Base-by-base conservation (phyloP, 2,329 filamentous ascomycete genomes). In the Herpotrichia juniperi region DNA sequence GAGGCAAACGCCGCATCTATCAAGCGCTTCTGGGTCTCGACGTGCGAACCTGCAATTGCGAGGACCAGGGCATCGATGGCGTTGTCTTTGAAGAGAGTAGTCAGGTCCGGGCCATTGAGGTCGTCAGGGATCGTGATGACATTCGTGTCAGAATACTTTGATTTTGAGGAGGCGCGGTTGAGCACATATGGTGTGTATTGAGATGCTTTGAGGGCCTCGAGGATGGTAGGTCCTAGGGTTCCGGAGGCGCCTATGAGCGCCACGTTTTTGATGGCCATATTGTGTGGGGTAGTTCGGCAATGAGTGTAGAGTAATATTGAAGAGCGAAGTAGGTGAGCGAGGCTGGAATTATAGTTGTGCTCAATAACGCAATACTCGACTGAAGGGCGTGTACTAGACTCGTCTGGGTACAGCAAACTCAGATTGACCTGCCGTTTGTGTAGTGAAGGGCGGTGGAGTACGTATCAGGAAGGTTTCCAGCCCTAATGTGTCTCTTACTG, bases 1-100 rank as follows among this genome's bases (percentile, higher is more conserved):
- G 81, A 82, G 2, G 78, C 76, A 42, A 83, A 73, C 7, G 84
- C 81, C 1, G 86, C 86, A 22, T 87, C 79, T 44, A 87, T 77
- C 19, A 88, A 74, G 9, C 71, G 70, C 49, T 75, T 78, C 62
- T 84, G 82, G 3, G 79, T 66, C 1, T 67, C 67, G 21, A 78
- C 72, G 11, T 71, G 67, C n/a, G 74, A 76, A 6, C 77, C 77
- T 25, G 83, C 72, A 2, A 79, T 76, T 5, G 76, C 73, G 39
- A 87, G 73, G 40, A 75, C 75, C 14, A 88, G 76, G 14, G 81
- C 80, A 6, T 75, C 68, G 0, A 80, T 67, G 7, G 76, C 68
- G 52, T 79, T 58, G 2, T 81, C 73, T 8, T 79, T 71, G 0
- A 80, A 67, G 68, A 79, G 48, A 71, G 70, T 25, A 52, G 67